phyloP scores from a whole-genome alignment of 2,329 filamentous ascomycete genomes.

The Periconia macrospinosa region DNA sequence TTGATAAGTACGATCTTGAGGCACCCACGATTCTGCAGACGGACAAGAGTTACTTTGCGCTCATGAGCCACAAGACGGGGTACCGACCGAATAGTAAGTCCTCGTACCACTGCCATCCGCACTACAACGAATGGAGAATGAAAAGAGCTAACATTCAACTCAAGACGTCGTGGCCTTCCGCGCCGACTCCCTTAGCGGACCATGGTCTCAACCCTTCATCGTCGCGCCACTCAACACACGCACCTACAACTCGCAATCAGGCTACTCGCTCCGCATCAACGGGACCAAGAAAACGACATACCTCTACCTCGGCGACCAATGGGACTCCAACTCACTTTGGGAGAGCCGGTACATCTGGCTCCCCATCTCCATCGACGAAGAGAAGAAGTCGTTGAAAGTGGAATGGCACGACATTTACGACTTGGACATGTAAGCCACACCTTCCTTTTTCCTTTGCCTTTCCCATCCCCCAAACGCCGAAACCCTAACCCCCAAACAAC shows the following conservation, averaged over 20 bases:
- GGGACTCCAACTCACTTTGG: constrained; percentile 60
- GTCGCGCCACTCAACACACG: constrained; percentile 55
- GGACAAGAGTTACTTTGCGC: constrained; percentile 60
- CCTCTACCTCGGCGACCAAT: constrained; percentile 56
- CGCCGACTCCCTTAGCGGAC: constrained; percentile 53
- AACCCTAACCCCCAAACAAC: neutral
- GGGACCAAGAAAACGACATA: constrained; percentile 55
- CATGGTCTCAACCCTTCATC: constrained; percentile 60
- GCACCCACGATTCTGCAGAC: constrained; percentile 64
- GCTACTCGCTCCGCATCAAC: constrained; percentile 52
- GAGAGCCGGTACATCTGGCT: constrained; percentile 62
- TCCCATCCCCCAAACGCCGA: neutral
- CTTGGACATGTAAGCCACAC: constrained; percentile 52
- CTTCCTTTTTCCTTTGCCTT: neutral
- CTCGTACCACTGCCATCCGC: neutral
- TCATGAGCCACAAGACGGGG: constrained; percentile 67
- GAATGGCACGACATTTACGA: constrained; percentile 62
- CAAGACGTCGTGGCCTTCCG: constrained; percentile 59
- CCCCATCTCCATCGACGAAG: constrained; percentile 56
- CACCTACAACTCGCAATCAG: constrained; percentile 58
- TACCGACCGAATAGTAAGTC: constrained; percentile 60
- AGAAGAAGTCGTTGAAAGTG: constrained; percentile 53
- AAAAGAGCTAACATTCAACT: neutral
- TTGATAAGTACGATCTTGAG: constrained; percentile 63
- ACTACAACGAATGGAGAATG: neutral